Conservation (phyloP, 768 basidiomycete genomes). For the Cystoderma amianthinum region DNA sequence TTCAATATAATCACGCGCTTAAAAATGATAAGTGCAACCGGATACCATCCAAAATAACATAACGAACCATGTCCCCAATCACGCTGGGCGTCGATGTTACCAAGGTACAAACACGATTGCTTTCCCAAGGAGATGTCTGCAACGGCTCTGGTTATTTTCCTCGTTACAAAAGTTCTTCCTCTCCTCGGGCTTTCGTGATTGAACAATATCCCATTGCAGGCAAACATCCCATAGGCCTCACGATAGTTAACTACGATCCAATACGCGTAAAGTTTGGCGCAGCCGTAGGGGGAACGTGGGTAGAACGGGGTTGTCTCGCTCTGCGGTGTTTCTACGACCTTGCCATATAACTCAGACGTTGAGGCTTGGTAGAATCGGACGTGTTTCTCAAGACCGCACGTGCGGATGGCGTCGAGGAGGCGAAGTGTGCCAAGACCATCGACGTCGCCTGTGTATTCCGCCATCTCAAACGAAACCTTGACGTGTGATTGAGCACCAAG, state of each 20-base stretch:
- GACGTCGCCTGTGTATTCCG: slow-evolving; percentile 97
- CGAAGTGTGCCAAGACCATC: slow-evolving; percentile 94
- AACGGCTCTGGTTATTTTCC: slow-evolving; percentile 89
- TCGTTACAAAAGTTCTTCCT: slow-evolving; percentile 92
- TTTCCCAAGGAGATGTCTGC: slow-evolving; percentile 90
- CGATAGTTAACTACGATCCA: slow-evolving; percentile 92
- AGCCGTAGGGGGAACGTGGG: slow-evolving; percentile 95
- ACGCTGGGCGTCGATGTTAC: slow-evolving; percentile 90
- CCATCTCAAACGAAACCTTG: slow-evolving; percentile 99
- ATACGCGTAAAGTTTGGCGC: slow-evolving; percentile 89
- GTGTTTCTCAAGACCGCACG: slow-evolving; percentile 90
- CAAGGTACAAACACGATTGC: slow-evolving; percentile 86
- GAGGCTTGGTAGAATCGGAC: slow-evolving; percentile 97
- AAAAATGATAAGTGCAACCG: slow-evolving; percentile 5
- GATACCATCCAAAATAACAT: slow-evolving; percentile 1
- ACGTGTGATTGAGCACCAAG: slow-evolving; percentile 97
- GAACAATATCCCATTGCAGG: slow-evolving; percentile 96
- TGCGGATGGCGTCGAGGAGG: slow-evolving; percentile 92
- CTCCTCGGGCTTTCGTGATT: slow-evolving; percentile 96
- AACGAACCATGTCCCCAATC: slow-evolving; percentile 94
- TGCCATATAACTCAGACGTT: slow-evolving; percentile 95
- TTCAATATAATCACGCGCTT: slow-evolving; percentile 88
- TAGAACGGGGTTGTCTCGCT: slow-evolving; percentile 97
- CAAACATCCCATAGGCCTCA: slow-evolving; percentile 95
- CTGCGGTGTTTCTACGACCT: slow-evolving; percentile 93